Evolutionary conservation across 1,284 basidiomycete genomes (phyloP).

Genomic region (Microbotryum violaceum): DNA sequence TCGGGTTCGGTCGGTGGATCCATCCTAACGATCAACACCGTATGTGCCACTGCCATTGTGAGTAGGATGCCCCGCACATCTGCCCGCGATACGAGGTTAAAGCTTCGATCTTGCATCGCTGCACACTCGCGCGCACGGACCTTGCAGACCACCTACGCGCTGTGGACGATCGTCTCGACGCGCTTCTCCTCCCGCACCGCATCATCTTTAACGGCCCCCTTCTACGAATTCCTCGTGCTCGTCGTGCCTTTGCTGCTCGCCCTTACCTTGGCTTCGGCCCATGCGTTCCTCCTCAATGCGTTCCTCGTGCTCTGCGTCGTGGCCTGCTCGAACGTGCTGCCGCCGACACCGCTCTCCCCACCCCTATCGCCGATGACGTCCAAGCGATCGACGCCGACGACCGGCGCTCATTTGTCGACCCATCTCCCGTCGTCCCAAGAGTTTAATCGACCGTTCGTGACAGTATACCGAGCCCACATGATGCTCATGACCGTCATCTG

Average conservation of each 20-base stretch:
- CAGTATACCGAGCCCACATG: conserved; percentile 89
- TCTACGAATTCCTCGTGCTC: conserved; percentile 58
- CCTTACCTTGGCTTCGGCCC: conserved; percentile 63
- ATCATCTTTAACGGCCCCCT: conserved; percentile 1
- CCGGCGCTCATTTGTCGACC: background rate
- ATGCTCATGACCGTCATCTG: conserved; percentile 83
- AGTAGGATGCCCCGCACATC: conserved; percentile 40
- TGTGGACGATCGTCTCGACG: conserved; percentile 54
- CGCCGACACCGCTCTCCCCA: background rate
- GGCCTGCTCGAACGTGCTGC: background rate
- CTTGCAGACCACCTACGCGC: conserved; percentile 57
- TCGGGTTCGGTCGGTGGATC: conserved; percentile 70
- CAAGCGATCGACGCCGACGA: background rate
- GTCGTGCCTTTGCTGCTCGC: conserved; percentile 68
- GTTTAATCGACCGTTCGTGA: conserved; percentile 53
- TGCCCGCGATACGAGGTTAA: background rate
- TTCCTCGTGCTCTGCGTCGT: conserved; percentile 40
- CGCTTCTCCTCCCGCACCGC: conserved; percentile 43
- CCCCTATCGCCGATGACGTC: conserved; percentile 6
- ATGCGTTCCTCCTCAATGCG: conserved; percentile 51
- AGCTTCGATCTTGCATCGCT: background rate
- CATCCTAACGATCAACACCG: conserved; percentile 62
- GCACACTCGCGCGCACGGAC: background rate
- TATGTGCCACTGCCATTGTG: conserved; percentile 66
- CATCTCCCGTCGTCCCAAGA: conserved; percentile 9